These are phyloP conservation scores for Xylaria curta DNA, from an alignment of 495 filamentous ascomycete species.

Conservation along the genomic window DNA sequence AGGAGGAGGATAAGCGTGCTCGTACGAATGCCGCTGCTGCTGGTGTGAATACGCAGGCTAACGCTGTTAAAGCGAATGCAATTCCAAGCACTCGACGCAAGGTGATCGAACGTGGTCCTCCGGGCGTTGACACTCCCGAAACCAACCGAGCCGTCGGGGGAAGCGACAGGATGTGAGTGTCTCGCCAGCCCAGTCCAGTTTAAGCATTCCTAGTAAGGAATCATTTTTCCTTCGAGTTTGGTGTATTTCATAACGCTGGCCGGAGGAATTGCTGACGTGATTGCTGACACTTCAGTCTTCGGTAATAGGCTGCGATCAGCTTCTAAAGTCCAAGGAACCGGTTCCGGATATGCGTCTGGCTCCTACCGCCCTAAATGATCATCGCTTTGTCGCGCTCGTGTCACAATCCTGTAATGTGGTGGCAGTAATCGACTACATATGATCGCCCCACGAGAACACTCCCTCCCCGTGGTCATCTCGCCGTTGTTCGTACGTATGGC, in stretches of 20 bases:
- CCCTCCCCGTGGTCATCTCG: constrained; percentile 36
- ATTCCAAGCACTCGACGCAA: constrained; percentile 84
- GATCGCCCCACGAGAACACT: constrained; percentile 33
- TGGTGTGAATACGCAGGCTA: constrained; percentile 65
- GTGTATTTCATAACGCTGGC: constrained; percentile 81
- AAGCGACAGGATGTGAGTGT: constrained; percentile 99
- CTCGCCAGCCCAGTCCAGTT: constrained; percentile 63
- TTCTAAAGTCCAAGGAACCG: constrained; percentile 81
- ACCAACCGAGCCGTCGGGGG: constrained; percentile 87
- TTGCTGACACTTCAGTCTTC: constrained; percentile 89
- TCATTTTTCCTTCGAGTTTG: constrained; percentile 83
- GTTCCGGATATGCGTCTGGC: constrained; percentile 65
- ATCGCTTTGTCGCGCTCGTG: constrained; percentile 29
- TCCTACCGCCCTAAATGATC: constrained; percentile 77
- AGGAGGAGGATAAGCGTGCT: constrained; percentile 73
- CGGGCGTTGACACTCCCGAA: constrained; percentile 76
- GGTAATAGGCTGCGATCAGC: constrained; percentile 94
- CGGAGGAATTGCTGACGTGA: constrained; percentile 74
- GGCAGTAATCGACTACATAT: constrained; percentile 31
- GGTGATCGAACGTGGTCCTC: constrained; percentile 73
- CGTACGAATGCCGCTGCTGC: constrained; percentile 65
- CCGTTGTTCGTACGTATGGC: constrained; percentile 32
- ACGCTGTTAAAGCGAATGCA: constrained; percentile 67
- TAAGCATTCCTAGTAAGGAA: constrained; percentile 93
- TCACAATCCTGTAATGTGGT: constrained; percentile 33